phyloP scores from a whole-genome alignment of 805 yeast genomes.

The Millerozyma miso region DNA sequence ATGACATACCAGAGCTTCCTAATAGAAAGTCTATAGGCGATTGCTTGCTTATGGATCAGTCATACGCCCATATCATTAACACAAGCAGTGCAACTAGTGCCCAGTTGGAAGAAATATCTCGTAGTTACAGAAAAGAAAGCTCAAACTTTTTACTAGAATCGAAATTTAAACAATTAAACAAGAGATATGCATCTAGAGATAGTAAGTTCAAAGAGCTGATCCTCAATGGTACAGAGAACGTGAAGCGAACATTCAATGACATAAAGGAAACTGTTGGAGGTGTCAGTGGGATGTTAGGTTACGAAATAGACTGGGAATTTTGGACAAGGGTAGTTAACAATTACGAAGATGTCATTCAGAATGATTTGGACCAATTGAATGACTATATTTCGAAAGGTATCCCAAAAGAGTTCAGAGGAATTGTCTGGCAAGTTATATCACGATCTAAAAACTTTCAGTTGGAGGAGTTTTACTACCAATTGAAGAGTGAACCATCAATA shows the following conservation, averaged over 20 bases:
- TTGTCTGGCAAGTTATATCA: conserved; percentile 88
- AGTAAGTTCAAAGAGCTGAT: conserved; percentile 46
- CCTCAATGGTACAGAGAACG: conserved; percentile 33
- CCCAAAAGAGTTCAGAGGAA: conserved; percentile 81
- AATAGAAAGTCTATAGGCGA: conserved; percentile 25
- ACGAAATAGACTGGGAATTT: conserved; percentile 70
- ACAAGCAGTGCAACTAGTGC: conserved; percentile 6
- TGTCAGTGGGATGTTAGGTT: conserved; percentile 28
- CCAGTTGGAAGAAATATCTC: conserved; percentile 10
- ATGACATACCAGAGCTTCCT: conserved; percentile 27
- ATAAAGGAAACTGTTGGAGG: conserved; percentile 47
- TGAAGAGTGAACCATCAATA: conserved; percentile 48
- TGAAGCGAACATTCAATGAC: conserved; percentile 42
- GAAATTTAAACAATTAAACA: conserved; percentile 53
- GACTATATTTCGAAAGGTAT: conserved; percentile 68
- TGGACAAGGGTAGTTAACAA: conserved; percentile 83
- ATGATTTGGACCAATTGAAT: conserved; percentile 57
- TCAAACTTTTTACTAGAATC: conserved; percentile 54
- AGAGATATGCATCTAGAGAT: conserved; percentile 47
- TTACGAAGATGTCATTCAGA: conserved; percentile 61
- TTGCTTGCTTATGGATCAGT: conserved; percentile 18
- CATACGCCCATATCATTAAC: conserved; percentile 11
- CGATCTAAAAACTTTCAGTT: conserved; percentile 65
- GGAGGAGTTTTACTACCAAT: conserved; percentile 53
- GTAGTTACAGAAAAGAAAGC: conserved; percentile 15